Base-by-base conservation (phyloP, 2,329 filamentous ascomycete species). In the Tricladium varicosporioides region DNA sequence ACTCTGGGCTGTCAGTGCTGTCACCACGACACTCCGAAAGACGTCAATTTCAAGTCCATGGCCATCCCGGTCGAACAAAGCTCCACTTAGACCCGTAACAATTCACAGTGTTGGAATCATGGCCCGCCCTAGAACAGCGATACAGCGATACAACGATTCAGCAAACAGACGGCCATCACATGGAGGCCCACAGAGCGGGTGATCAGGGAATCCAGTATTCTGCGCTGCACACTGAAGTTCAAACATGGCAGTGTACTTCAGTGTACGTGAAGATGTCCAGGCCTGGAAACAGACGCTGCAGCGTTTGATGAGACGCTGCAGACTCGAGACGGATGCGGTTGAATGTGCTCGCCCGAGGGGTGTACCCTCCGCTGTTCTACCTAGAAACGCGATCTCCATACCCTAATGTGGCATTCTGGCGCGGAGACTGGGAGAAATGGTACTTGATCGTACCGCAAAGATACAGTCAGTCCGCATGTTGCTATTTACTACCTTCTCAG, bases 271-370 rank as follows among this genome's bases (percentile, higher is more conserved):
- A 11, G 16, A 22, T n/a, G 15, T 22, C 15, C 15, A 16, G 43
- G 15, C 10, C 3, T 46, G 43, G 16, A 13, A 46, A 46, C 43
- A 46, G n/a, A 10, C 43, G 43, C 18, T 45, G 42, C 42, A 47
- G 40, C 42, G 53, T 56, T 56, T 56, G 48, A 56, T 56, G 48
- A 48, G 43, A 15, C 32, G 53, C 42, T 56, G 54, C 53, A 55
- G 36, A 51, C 48, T 55, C 44, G 54, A 47, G 47, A 33, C 44
- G 33, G 49, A 40, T 40, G 36, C 36, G 36, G 36, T 13, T 40
- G 19, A 19, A 51, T 19, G 43, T 40, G 18, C 18, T 44, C 19
- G 33, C 49, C 22, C 49, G 19, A 43, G 33, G 11, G 10, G 13
- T 14, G 19, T 18, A 49, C 48, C 9, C 31, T 49, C 14, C 19